A percentile compares a stretch with the other conserved stretches of the same genome.
These are phyloP conservation scores for Candida ficus DNA, from an alignment of 805 yeast genomes.

Conservation along the genomic window DNA sequence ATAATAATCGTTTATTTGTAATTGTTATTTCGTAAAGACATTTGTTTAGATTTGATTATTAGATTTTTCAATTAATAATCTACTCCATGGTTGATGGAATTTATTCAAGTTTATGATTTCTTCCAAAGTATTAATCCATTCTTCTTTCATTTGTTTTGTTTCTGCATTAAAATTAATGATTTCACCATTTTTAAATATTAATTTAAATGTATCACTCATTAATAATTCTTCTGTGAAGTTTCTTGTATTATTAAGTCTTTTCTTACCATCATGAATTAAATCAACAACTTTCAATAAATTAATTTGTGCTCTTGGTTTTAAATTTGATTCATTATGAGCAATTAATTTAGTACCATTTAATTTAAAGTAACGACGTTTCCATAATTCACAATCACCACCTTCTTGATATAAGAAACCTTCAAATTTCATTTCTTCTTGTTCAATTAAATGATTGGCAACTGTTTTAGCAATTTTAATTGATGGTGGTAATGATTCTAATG, in stretches of 20 bases:
- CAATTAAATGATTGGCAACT: conserved; percentile 33
- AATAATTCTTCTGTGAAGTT: conserved; percentile 68
- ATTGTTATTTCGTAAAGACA: too few species aligned
- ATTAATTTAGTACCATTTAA: conserved; percentile 65
- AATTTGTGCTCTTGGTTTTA: conserved; percentile 68
- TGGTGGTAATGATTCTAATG: conserved; percentile 61
- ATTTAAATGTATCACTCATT: conserved; percentile 68
- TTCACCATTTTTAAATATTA: conserved; percentile 76
- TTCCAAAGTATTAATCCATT: conserved; percentile 63
- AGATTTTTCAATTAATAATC: conserved; percentile 28
- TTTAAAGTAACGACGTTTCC: conserved; percentile 72
- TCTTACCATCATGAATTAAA: conserved; percentile 29
- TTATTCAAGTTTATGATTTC: conserved; percentile 49
- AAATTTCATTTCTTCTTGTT: conserved; percentile 30
- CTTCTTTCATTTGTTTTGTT: conserved; percentile 47
- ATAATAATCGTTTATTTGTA: too few species aligned
- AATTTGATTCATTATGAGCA: conserved; percentile 69
- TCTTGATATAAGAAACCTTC: conserved; percentile 82
- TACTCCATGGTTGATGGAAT: conserved; percentile 62
- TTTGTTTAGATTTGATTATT: too few species aligned
- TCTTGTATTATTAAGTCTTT: conserved; percentile 32
- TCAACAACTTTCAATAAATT: conserved; percentile 63
- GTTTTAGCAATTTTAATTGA: conserved; percentile 53
- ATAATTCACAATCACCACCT: conserved; percentile 78
- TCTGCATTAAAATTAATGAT: conserved; percentile 84